Conservation (phyloP, 768 basidiomycete genomes). For the Tephrocybe sp. region DNA sequence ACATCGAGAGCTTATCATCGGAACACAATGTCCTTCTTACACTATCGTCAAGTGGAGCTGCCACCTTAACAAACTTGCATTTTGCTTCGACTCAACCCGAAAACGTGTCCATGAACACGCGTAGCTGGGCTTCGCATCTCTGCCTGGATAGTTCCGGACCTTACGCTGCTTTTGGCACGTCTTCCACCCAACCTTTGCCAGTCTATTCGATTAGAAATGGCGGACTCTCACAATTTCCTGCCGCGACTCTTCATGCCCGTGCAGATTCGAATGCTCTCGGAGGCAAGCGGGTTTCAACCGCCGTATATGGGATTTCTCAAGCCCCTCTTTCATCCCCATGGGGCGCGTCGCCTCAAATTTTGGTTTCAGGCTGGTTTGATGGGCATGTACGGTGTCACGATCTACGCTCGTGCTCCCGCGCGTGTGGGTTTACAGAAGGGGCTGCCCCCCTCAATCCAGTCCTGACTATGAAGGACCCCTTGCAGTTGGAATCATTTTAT, state of each 20-base stretch:
- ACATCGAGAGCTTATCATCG: slow-evolving; percentile 56
- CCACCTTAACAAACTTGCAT: slow-evolving; percentile 27
- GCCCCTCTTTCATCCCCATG: slow-evolving; percentile 62
- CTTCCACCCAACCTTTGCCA: slow-evolving; percentile 55
- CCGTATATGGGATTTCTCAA: slow-evolving; percentile 70
- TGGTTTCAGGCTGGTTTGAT: slow-evolving; percentile 84
- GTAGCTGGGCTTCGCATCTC: slow-evolving; percentile 65
- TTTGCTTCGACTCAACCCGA: slow-evolving; percentile 19
- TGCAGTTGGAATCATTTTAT: slow-evolving; percentile 73
- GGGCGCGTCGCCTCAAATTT: slow-evolving; percentile 66
- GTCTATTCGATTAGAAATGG: slow-evolving; percentile 52
- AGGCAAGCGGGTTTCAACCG: slow-evolving; percentile 34
- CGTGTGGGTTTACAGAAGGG: slow-evolving; percentile 9
- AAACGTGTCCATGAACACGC: slow-evolving; percentile 43
- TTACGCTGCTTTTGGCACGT: slow-evolving; percentile 68
- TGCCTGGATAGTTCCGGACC: slow-evolving; percentile 47
- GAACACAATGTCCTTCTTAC: slow-evolving; percentile 45
- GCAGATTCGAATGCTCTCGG: slow-evolving; percentile 16
- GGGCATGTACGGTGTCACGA: slow-evolving; percentile 73
- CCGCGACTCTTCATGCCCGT: slow-evolving; percentile 42
- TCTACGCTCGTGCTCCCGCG: slow-evolving; percentile 49
- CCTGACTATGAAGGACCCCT: slow-evolving; percentile 61
- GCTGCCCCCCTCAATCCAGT: slow-evolving; percentile 50
- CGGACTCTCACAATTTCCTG: slow-evolving; percentile 44
- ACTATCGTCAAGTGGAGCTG: slow-evolving; percentile 55